Evolutionary conservation across 1,284 basidiomycete species (phyloP), one percentile per base, ranked within the genome.

Genomic region (Malassezia pachydermatis): DNA sequence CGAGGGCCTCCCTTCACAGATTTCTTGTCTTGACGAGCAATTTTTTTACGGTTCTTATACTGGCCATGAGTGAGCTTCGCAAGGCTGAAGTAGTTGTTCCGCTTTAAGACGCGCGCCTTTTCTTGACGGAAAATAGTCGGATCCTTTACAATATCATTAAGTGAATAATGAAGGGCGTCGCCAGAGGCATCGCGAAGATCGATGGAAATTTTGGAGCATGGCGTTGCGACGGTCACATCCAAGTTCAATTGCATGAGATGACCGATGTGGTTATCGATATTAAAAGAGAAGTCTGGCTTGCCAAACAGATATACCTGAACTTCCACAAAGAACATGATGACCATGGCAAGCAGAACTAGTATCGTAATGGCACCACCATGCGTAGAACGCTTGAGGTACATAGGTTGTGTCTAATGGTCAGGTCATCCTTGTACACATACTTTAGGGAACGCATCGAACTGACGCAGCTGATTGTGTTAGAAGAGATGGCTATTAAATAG

Each of bases 171-270:
- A 24, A 96, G 69, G 29, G 89, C 77, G 69, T 98, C 92, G 1
- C 92, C 92, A 6, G 92, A 80, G 0, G 86, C 86, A 72, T 98
- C 92, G 42, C 89, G 77, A 41, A 98, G 73, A 70, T 96, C 92
- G 19, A 96, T 82, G 41, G 81, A 84, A 45, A 98, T 76, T 55
- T 60, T 41, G 41, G 39, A 20, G 39, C 67, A 70, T 41, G 60
- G 57, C 58, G 66, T 65, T 0, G 65, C 63, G 2, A 70, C 63
- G 2, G 65, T 67, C 47, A 69, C 55, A 50, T 69, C 67, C 38
- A 70, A 37, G 47, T 69, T 69, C 57, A 70, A 57, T 51, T 69
- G 68, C 60, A 70, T 67, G 11, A 58, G 39, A 4, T 50, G 50
- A 13, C 55, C 55, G 16, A 70, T 34, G 35, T 61, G 51, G 13